phyloP scores from a whole-genome alignment of 2,329 filamentous ascomycete genomes.

The Beauveria scarabaeidicola region DNA sequence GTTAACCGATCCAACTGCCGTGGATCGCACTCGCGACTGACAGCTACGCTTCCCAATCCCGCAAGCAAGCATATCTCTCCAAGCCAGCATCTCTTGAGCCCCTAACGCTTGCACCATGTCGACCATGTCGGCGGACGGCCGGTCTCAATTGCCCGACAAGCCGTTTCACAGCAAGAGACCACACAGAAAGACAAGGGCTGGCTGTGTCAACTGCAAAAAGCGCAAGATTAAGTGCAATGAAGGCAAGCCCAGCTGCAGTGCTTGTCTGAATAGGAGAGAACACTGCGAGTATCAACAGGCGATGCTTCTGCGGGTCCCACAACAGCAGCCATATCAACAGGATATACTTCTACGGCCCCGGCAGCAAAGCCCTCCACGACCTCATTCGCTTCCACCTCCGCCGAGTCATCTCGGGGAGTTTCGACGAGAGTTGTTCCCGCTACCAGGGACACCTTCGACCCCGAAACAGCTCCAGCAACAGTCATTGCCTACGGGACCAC shows the following conservation, averaged over 20 bases:
- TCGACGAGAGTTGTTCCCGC: neutral
- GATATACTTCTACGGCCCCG: neutral
- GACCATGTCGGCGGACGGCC: neutral
- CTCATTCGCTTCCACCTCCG: neutral
- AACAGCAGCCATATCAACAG: neutral
- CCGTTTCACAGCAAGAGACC: slow-evolving; percentile 38
- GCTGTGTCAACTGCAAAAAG: slow-evolving; percentile 46
- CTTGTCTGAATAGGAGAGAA: slow-evolving; percentile 39
- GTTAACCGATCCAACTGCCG: neutral
- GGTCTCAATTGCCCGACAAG: neutral
- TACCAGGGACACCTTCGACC: neutral
- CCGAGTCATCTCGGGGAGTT: neutral
- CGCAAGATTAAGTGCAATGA: slow-evolving; percentile 51
- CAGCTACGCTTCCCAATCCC: neutral
- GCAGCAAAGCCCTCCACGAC: neutral
- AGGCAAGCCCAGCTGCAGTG: slow-evolving; percentile 38
- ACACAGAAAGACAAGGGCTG: slow-evolving; percentile 46
- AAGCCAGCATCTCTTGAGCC: neutral
- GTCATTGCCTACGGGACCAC: neutral
- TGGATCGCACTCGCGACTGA: neutral
- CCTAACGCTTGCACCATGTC: neutral
- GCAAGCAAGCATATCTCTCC: neutral
- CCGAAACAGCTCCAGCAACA: neutral
- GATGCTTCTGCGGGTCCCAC: neutral
- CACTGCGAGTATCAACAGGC: slow-evolving; percentile 36